phyloP scores from a whole-genome alignment of 2,329 filamentous ascomycete genomes.

The Cercospora canescens region DNA sequence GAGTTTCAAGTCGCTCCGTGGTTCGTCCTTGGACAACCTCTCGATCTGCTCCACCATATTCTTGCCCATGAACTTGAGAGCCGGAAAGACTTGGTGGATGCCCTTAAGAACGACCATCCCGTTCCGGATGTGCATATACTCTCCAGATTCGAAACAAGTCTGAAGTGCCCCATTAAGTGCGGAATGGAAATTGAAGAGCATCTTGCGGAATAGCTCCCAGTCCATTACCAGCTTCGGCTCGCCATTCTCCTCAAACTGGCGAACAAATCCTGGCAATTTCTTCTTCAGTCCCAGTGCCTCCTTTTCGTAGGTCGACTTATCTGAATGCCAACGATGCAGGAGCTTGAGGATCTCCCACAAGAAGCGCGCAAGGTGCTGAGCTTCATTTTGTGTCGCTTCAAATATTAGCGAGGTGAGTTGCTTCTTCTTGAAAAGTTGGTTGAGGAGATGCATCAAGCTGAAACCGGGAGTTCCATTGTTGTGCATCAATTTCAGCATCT shows the following conservation, averaged over 20 bases:
- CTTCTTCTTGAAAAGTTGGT: slow-evolving; percentile 81
- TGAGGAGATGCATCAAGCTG: slow-evolving; percentile 78
- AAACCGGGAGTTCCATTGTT: slow-evolving; percentile 82
- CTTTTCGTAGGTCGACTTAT: slow-evolving; percentile 74
- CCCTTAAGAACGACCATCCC: slow-evolving; percentile 86
- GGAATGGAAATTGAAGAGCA: slow-evolving; percentile 89
- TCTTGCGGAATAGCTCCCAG: slow-evolving; percentile 80
- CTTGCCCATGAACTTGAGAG: slow-evolving; percentile 82
- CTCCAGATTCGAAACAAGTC: slow-evolving; percentile 74
- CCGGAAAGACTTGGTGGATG: slow-evolving; percentile 80
- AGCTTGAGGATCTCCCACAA: slow-evolving; percentile 79
- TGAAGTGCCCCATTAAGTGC: slow-evolving; percentile 78
- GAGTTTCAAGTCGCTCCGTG: slow-evolving; percentile 72
- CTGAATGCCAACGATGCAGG: slow-evolving; percentile 79
- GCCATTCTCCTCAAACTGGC: slow-evolving; percentile 62
- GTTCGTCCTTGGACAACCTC: slow-evolving; percentile 59
- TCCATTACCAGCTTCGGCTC: slow-evolving; percentile 70
- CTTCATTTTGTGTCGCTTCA: slow-evolving; percentile 84
- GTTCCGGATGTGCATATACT: slow-evolving; percentile 98
- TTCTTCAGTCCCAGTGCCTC: slow-evolving; percentile 70
- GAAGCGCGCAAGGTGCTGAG: slow-evolving; percentile 90
- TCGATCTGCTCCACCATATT: slow-evolving; percentile 67
- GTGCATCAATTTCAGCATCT: slow-evolving; percentile 85
- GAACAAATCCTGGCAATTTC: slow-evolving; percentile 76
- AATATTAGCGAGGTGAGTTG: slow-evolving; percentile 81